These are phyloP conservation scores for Adenanthera pavonina DNA, from an alignment of 306 rosid genomes.

Conservation along the genomic window DNA sequence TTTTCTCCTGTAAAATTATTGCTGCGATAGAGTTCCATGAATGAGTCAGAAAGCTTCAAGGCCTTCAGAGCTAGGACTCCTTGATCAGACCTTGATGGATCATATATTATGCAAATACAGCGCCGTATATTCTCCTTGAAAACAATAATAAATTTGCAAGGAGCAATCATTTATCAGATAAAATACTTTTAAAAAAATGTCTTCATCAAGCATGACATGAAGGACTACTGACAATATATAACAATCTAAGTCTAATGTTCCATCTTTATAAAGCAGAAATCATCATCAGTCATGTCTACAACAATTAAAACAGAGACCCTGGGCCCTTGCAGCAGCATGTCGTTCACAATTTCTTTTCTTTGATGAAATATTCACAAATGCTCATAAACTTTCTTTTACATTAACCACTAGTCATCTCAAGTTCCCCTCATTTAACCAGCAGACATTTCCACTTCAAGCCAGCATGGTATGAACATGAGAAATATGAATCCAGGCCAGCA, in stretches of 20 bases:
- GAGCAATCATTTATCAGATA: constrained; percentile 23
- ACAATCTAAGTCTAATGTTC: neutral
- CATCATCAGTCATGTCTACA: too few relatives aligned
- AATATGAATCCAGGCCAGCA: too few relatives aligned
- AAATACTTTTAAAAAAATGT: neutral
- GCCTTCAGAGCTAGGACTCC: constrained; percentile 15
- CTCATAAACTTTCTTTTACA: too few relatives aligned
- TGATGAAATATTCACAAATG: too few relatives aligned
- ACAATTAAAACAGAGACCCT: too few relatives aligned
- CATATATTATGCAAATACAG: constrained; percentile 5
- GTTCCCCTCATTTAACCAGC: too few relatives aligned
- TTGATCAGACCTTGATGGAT: constrained; percentile 7
- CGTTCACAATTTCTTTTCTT: too few relatives aligned
- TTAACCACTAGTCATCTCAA: too few relatives aligned
- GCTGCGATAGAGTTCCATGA: constrained; percentile 89
- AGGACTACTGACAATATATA: neutral
- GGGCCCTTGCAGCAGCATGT: too few relatives aligned
- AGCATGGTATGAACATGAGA: too few relatives aligned
- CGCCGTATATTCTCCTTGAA: constrained; percentile 49
- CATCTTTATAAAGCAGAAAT: too few relatives aligned
- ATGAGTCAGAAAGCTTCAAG: constrained; percentile 4
- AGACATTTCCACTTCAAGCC: too few relatives aligned
- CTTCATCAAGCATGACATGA: neutral
- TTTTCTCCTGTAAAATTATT: constrained; percentile 91
- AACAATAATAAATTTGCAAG: constrained; percentile 13